Conservation (phyloP, 768 basidiomycete genomes). For the Pisolithus tinctorius region DNA sequence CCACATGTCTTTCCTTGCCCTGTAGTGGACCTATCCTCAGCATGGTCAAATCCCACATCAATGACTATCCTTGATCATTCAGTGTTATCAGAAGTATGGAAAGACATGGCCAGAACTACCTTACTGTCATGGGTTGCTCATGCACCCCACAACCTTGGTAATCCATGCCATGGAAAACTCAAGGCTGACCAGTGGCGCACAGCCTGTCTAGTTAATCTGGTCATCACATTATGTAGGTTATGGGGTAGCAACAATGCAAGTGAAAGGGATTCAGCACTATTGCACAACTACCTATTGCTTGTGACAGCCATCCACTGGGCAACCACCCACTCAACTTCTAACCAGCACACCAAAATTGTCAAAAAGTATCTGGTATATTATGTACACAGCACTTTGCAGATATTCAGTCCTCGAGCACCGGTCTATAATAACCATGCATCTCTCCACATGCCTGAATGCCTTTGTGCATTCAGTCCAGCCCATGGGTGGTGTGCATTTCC, state of each 20-base stretch:
- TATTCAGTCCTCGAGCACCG: not conserved
- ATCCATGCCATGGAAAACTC: constrained; percentile 27
- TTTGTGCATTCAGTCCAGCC: constrained; percentile 23
- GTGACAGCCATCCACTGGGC: not conserved
- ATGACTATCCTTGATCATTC: not conserved
- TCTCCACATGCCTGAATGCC: constrained; percentile 28
- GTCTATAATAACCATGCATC: constrained; percentile 32
- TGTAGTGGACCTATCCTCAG: not conserved
- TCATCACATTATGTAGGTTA: constrained; percentile 23
- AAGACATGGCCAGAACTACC: not conserved
- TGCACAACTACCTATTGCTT: not conserved
- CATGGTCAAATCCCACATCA: not conserved
- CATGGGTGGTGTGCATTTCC: constrained; percentile 23
- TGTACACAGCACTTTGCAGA: not conserved
- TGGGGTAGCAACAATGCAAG: constrained; percentile 14
- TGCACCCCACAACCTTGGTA: constrained; percentile 27
- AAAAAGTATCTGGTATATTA: not conserved
- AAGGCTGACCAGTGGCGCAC: constrained; percentile 24
- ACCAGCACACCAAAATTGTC: not conserved
- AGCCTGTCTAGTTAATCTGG: constrained; percentile 18
- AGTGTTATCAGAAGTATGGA: too few species aligned
- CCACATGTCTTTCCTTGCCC: not conserved
- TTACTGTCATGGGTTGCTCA: constrained; percentile 15
- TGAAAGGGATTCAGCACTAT: not conserved
- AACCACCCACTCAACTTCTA: not conserved